Evolutionary conservation across 805 yeast species (phyloP).

Genomic region (Komagataella kurtzmanii): DNA sequence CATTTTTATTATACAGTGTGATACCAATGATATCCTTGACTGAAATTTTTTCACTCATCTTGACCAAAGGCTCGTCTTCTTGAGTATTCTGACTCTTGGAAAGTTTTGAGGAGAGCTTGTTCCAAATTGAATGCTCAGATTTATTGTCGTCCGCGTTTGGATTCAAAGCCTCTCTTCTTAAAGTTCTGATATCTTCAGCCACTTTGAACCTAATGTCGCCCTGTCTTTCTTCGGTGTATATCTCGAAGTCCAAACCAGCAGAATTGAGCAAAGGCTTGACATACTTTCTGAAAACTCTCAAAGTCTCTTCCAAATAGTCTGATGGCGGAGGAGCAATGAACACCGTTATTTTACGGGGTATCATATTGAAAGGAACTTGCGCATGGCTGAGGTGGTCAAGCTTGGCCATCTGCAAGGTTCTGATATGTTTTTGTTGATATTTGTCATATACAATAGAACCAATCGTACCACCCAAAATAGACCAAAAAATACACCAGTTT

Average conservation of each 20-base stretch:
- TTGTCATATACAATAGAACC: constrained; percentile 80
- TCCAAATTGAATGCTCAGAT: constrained; percentile 1
- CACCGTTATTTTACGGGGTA: constrained; percentile 67
- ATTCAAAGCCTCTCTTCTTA: constrained; percentile 35
- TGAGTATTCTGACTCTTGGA: constrained; percentile 7
- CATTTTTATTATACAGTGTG: constrained; percentile 21
- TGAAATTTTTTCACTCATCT: constrained; percentile 22
- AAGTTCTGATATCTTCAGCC: constrained; percentile 66
- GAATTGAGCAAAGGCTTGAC: constrained; percentile 79
- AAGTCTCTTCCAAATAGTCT: constrained; percentile 66
- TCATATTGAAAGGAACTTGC: constrained; percentile 26
- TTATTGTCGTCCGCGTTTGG: constrained; percentile 4
- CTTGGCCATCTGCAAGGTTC: constrained; percentile 48
- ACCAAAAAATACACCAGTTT: constrained; percentile 88
- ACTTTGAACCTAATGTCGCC: constrained; percentile 78
- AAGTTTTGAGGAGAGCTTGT: not conserved
- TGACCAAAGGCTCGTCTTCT: constrained; percentile 14
- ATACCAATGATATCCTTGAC: constrained; percentile 45
- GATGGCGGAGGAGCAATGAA: constrained; percentile 96
- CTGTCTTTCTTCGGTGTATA: constrained; percentile 68
- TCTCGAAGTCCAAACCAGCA: constrained; percentile 73
- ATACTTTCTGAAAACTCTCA: constrained; percentile 61
- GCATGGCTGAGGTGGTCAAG: constrained; percentile 42
- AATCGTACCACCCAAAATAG: constrained; percentile 45
- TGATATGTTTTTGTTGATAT: constrained; percentile 49